phyloP scores from a whole-genome alignment of 352 stramenopile species.

The Phytopythium helicoides region DNA sequence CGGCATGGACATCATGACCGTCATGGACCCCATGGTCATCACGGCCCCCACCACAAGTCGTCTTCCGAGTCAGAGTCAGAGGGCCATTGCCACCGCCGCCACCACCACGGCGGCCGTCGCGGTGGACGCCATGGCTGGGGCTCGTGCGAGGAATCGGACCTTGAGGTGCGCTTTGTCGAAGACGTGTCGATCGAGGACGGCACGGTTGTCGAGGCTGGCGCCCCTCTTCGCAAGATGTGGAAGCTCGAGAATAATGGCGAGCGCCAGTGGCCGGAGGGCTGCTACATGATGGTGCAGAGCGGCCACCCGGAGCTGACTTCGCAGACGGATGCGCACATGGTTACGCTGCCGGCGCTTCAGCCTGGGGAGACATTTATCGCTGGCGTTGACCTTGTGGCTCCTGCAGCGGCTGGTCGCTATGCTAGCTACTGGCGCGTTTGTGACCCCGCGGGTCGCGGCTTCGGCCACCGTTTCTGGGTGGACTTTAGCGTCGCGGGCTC shows the following conservation, averaged over 20 bases:
- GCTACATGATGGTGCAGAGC: slow-evolving; percentile 34
- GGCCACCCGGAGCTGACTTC: slow-evolving; percentile 34
- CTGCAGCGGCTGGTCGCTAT: slow-evolving; percentile 56
- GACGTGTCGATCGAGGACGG: slow-evolving; percentile 81
- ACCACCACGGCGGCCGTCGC: neutral
- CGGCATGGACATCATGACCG: slow-evolving; percentile 10
- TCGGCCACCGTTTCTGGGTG: slow-evolving; percentile 86
- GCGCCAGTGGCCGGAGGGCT: slow-evolving; percentile 47
- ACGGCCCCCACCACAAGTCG: slow-evolving; percentile 5
- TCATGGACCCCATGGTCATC: slow-evolving; percentile 8
- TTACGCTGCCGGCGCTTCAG: slow-evolving; percentile 31
- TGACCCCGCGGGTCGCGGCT: slow-evolving; percentile 53
- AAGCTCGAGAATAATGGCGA: slow-evolving; percentile 68
- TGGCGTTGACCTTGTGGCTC: slow-evolving; percentile 28
- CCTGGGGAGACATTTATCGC: slow-evolving; percentile 30
- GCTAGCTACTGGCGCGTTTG: slow-evolving; percentile 83
- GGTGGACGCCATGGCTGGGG: slow-evolving; percentile 9
- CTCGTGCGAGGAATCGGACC: slow-evolving; percentile 11
- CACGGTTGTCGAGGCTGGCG: slow-evolving; percentile 49
- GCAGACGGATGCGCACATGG: slow-evolving; percentile 17
- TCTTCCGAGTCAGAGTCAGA: slow-evolving; percentile 9
- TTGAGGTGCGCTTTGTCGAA: slow-evolving; percentile 59
- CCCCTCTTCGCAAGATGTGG: slow-evolving; percentile 68
- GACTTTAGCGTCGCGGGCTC: slow-evolving; percentile 53
- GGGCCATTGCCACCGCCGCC: neutral